phyloP scores from a whole-genome alignment of 306 rosid genomes.

The Cicer pinnatifidum region DNA sequence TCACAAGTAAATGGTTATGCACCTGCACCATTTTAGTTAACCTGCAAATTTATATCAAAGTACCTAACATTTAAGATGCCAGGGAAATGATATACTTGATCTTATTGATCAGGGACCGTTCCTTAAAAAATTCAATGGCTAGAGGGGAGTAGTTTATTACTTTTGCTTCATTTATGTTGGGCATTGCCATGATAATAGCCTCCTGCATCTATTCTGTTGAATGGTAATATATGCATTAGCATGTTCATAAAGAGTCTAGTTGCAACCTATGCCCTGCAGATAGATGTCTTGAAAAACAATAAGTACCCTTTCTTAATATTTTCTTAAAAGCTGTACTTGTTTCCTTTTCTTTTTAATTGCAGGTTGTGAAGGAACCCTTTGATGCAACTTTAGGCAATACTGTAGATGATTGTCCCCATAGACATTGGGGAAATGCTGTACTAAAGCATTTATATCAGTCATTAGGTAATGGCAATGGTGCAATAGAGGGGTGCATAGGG shows the following conservation, averaged over 20 bases:
- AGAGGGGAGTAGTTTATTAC: slow-evolving; percentile 10
- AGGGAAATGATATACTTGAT: slow-evolving; percentile 12
- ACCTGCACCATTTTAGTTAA: not conserved
- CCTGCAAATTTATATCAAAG: slow-evolving; percentile 32
- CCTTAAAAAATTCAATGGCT: not conserved
- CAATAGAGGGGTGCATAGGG: slow-evolving; percentile 58
- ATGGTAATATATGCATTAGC: not conserved
- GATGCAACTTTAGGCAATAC: slow-evolving; percentile 47
- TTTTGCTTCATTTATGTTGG: slow-evolving; percentile 18
- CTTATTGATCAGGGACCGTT: not conserved
- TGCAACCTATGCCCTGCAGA: slow-evolving; percentile 8
- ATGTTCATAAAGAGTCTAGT: not conserved
- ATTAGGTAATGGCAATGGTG: slow-evolving; percentile 58
- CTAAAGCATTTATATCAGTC: slow-evolving; percentile 65
- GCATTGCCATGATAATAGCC: slow-evolving; percentile 22
- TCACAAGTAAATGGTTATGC: not conserved
- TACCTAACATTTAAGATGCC: slow-evolving; percentile 3
- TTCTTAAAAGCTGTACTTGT: slow-evolving; percentile 43
- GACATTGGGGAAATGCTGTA: slow-evolving; percentile 62
- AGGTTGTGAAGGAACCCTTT: slow-evolving; percentile 54
- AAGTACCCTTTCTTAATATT: slow-evolving; percentile 25
- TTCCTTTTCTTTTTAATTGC: slow-evolving; percentile 43
- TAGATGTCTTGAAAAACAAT: slow-evolving; percentile 30
- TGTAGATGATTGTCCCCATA: slow-evolving; percentile 52
- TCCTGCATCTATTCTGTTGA: slow-evolving; percentile 9